phyloP scores from a whole-genome alignment of 176 grass and related monocot species.

The bread wheat (Triticum aestivum) region DNA sequence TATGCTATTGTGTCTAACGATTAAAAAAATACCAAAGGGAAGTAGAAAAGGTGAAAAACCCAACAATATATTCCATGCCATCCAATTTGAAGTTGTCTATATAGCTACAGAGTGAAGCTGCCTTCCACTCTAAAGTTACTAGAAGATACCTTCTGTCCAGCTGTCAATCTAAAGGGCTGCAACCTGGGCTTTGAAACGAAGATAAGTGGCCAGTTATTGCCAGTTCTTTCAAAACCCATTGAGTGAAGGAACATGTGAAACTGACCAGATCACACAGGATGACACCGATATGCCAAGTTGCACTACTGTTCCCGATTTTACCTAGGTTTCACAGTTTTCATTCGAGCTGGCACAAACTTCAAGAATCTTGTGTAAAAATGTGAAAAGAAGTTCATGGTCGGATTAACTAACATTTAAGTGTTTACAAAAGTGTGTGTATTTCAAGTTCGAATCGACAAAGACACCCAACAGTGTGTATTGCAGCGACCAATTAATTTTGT shows the following conservation, averaged over 20 bases:
- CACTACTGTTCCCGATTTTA: not conserved
- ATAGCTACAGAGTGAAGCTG: not conserved
- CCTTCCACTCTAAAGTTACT: not conserved
- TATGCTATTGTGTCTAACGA: not conserved
- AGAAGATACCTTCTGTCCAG: not conserved
- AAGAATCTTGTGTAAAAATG: not conserved
- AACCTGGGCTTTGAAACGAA: not conserved
- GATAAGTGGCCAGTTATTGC: not conserved
- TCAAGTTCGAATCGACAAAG: not conserved
- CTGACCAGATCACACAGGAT: not conserved
- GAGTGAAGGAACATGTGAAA: slow-evolving; percentile 9
- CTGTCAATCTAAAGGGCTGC: not conserved
- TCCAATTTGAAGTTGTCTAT: not conserved
- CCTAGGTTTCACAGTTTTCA: not conserved
- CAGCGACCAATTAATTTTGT: not conserved
- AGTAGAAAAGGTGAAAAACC: not conserved
- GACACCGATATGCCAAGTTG: not conserved
- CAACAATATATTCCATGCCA: not conserved
- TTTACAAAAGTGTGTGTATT: not conserved
- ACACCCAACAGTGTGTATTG: not conserved
- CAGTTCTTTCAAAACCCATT: not conserved
- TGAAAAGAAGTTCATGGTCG: not conserved
- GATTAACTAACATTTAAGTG: not conserved
- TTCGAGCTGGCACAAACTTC: not conserved
- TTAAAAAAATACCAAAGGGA: not conserved